Conservation (phyloP, 2,329 filamentous ascomycete genomes). For the Pestalotiopsis sp. region DNA sequence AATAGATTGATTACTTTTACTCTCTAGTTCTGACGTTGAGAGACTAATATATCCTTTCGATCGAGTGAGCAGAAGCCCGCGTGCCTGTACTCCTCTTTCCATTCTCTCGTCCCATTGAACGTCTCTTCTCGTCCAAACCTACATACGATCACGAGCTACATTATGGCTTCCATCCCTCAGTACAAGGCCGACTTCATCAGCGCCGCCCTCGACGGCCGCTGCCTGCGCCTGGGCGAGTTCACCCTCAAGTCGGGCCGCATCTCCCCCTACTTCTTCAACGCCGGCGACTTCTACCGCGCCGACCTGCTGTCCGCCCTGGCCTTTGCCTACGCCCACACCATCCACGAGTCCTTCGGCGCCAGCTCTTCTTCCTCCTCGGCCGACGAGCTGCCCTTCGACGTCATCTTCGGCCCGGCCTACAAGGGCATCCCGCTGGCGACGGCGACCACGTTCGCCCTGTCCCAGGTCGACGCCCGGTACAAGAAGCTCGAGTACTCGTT, state of each 20-base stretch:
- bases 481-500: conserved; percentile 80
- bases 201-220: conserved; percentile 67
- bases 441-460: conserved; percentile 75
- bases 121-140: not conserved
- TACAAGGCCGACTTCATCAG: conserved; percentile 77
- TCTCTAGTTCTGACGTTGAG: not conserved
- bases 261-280: conserved; percentile 98
- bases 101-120: not conserved
- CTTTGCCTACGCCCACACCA: conserved; percentile 75
- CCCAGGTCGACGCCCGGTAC: conserved; percentile 70
- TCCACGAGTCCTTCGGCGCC: conserved; percentile 44
- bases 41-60: not conserved
- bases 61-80: not conserved
- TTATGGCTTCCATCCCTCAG: conserved; percentile 52
- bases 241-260: conserved; percentile 89
- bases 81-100: not conserved
- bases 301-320: conserved; percentile 77
- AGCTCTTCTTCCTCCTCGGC: conserved; percentile 24
- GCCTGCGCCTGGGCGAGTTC: conserved; percentile 82
- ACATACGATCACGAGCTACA: conserved; percentile 16
- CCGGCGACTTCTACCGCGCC: conserved; percentile 84
- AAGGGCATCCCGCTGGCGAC: conserved; percentile 94
- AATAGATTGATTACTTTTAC: not conserved
- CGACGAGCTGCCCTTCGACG: conserved; percentile 61
- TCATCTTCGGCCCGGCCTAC: conserved; percentile 93